Base-by-base conservation (phyloP, 116 monocot species). In the Cymodocea nodosa region DNA sequence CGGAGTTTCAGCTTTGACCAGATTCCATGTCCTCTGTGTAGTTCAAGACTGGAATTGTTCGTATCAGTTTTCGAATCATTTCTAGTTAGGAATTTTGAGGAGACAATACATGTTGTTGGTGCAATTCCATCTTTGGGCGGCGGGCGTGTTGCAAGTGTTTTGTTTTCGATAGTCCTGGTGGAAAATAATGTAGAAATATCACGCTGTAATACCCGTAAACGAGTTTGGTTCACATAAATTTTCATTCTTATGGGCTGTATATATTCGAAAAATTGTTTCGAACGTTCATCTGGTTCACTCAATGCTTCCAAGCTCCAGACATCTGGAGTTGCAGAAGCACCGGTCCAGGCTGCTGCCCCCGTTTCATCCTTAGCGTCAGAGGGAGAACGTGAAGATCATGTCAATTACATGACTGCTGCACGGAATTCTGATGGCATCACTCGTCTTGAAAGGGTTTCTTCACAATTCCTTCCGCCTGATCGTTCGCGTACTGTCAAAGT, bases 381-480 rank as follows among this genome's bases (percentile, higher is more conserved):
- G 11, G 79, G 22, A 66, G 67, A 66, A 52, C 82, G 75, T 49
- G 80, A 75, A 24, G 87, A 87, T 71, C 77, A 71, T 23, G 10
- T 89, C 25, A 56, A 78, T 48, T 78, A 78, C 4, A 59, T 81
- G 69, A 61, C 59, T 34, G 16, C 60, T 37, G 73, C 59, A 15
- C 82, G 90, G 75, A 80, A 84, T 51, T 94, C 90, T 0, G 81
- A 83, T 78, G 87, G 83, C n/a, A 72, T 94, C 50, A 83, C 60
- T 57, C 76, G 87, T 24, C 74, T 94, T 52, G 78, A 85, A 13
- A 84, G 94, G 60, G 84, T 94, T 62, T 94, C 94, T 0, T 81
- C 85, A 17, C 94, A 94, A 65, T 94, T 94, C 76, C 90, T 94
- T 51, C 85, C 90, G 51, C 85, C 90, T 13, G 94, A 94, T 63